phyloP scores from a whole-genome alignment of 441 rosid species.

The Melastoma candidum region DNA sequence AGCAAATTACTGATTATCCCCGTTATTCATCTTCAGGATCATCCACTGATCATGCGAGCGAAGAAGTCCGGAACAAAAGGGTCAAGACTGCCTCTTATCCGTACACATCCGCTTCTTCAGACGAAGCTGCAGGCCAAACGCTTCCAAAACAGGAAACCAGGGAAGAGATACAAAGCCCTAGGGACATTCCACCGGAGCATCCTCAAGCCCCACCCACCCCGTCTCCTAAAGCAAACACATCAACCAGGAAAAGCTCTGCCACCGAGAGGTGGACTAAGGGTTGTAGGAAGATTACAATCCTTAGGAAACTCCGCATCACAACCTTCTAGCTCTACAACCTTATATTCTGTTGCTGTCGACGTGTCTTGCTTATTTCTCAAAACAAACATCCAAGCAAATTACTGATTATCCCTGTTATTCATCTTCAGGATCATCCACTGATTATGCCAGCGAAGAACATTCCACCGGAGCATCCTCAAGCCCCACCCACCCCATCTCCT shows the following conservation, averaged over 20 bases:
- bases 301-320: slow-evolving; percentile 31
- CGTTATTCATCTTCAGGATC: slow-evolving; percentile 17
- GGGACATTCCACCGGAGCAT: background rate
- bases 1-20: background rate
- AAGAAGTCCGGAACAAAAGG: slow-evolving; percentile 1
- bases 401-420: background rate
- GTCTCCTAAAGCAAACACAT: too few relatives aligned
- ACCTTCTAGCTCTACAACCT: slow-evolving; percentile 20
- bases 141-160: slow-evolving; percentile 1
- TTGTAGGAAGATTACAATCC: too few relatives aligned
- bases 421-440: slow-evolving; percentile 17
- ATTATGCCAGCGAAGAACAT: slow-evolving; percentile 14
- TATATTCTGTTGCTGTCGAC: background rate
- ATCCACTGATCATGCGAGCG: slow-evolving; percentile 11
- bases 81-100: slow-evolving; percentile 2
- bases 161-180: slow-evolving; percentile 6
- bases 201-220: too few relatives aligned
- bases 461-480: too few relatives aligned
- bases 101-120: background rate
- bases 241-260: background rate
- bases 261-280: background rate
- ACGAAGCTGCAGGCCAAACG: background rate
- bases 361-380: background rate
- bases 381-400: background rate
- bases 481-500: too few relatives aligned